Conservation (phyloP, 441 rosid species). For the Jatropha multifida region DNA sequence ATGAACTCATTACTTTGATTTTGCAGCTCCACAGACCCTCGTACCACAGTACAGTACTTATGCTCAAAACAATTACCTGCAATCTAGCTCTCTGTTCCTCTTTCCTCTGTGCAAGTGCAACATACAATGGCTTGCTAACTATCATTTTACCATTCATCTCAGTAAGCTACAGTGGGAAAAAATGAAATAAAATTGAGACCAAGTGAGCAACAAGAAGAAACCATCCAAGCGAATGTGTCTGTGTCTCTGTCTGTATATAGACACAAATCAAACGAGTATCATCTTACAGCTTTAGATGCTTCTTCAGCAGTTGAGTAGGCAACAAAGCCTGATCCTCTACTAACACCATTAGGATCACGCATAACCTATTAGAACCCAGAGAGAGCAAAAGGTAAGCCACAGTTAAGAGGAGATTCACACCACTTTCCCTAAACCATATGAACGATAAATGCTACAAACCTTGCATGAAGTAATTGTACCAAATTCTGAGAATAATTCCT, state of each 20-base stretch:
- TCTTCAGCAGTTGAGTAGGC: conserved; percentile 74
- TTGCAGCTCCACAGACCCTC: background rate
- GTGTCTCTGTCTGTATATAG: background rate
- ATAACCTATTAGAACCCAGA: conserved; percentile 49
- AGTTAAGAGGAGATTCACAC: conserved; percentile 3
- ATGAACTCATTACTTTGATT: background rate
- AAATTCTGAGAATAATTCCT: conserved; percentile 61
- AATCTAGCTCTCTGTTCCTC: conserved; percentile 72
- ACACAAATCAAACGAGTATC: background rate
- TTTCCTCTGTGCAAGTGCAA: conserved; percentile 73
- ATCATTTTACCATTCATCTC: conserved; percentile 83
- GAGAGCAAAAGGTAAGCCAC: background rate
- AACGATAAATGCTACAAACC: conserved; percentile 35
- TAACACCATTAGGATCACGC: conserved; percentile 70
- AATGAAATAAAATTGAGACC: background rate
- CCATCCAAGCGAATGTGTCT: background rate
- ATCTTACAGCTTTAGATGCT: conserved; percentile 74
- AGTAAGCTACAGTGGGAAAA: conserved; percentile 34
- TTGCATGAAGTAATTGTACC: conserved; percentile 76
- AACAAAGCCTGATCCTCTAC: conserved; percentile 79
- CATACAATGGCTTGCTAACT: conserved; percentile 69
- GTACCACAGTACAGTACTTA: background rate
- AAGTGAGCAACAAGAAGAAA: background rate
- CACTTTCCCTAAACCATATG: background rate
- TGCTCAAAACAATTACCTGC: conserved; percentile 43